Evolutionary conservation across 129 eudicot genomes (phyloP).

Genomic region (carrot (Daucus carota)): DNA sequence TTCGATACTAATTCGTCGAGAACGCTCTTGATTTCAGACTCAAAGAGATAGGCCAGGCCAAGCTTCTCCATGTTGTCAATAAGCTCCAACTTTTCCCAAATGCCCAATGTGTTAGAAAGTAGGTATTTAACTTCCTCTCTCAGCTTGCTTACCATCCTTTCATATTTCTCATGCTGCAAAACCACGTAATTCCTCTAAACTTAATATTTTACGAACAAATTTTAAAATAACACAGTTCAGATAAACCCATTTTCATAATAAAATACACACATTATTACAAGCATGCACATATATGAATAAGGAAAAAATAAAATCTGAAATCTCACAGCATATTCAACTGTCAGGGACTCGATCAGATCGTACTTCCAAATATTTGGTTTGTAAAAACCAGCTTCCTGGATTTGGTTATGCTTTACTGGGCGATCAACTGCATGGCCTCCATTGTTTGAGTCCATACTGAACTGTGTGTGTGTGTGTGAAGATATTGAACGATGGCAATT

Average conservation of each 20-base stretch:
- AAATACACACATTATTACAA: neutral
- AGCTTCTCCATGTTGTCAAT: neutral
- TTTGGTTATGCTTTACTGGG: neutral
- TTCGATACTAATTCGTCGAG: constrained; percentile 11
- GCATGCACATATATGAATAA: neutral
- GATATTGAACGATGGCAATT: too few relatives aligned
- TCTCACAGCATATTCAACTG: neutral
- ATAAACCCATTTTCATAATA: too few relatives aligned
- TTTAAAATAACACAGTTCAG: too few relatives aligned
- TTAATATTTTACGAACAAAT: too few relatives aligned
- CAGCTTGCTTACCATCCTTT: neutral
- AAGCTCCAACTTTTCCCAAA: neutral
- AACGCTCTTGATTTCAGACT: constrained; percentile 20
- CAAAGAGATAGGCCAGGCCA: neutral
- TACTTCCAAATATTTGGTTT: neutral
- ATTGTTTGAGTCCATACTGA: neutral
- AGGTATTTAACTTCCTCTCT: neutral
- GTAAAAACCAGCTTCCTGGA: neutral
- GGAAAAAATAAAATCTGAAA: too few relatives aligned
- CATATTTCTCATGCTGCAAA: neutral
- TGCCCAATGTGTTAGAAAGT: neutral
- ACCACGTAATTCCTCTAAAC: neutral
- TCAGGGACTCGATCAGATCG: neutral
- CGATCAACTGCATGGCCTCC: neutral
- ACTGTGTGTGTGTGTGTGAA: too few relatives aligned